Evolutionary conservation across 2,329 filamentous ascomycete genomes (phyloP), one percentile per base, ranked within the genome.

Genomic region (Sphaceloma murrayae): DNA sequence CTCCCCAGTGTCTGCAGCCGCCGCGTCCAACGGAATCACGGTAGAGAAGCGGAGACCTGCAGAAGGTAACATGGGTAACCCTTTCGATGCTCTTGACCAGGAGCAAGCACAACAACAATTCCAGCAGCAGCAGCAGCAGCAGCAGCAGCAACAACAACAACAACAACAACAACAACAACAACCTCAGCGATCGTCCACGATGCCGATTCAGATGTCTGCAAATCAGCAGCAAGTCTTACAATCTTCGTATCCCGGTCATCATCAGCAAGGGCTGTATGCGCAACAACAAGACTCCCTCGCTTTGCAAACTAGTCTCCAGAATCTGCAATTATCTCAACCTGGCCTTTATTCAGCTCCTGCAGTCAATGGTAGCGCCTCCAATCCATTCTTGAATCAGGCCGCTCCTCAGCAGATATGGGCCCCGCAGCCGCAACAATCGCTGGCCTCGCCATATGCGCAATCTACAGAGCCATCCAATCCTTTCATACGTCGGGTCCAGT

Each of bases 271-370:
- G 10, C 14, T 63, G 14, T 64, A 57, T 44, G 38, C 52, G 18
- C 56, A 61, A 42, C 57, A 60, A 32, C 60, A 58, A 46, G 46
- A 49, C 43, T 30, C 55, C 46, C 53, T 52, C 34, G 16, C 46
- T n/a, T 49, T 62, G n/a, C 56, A 56, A 36, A 54, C 52, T 46
- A 54, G 50, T 46, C 83, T 94, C 56, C 80, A 88, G 57, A 78
- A 75, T 50, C 72, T 94, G 62, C 78, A 84, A 27, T 66, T 94
- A 2, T 77, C 59, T 21, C 58, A 56, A 18, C 55, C 56, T 27
- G 53, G 52, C 34, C 52, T 53, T 17, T 54, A 54, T 45, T 21
- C 13, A 2, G 17, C 19, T 2, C 22, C 30, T 3, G 18, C 29
- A 10, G 30, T 32, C 1, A 29, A 17, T 22, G 36, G 32, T 30